Base-by-base conservation (phyloP, 805 yeast genomes). In the Yarrowia phangngaensis region DNA sequence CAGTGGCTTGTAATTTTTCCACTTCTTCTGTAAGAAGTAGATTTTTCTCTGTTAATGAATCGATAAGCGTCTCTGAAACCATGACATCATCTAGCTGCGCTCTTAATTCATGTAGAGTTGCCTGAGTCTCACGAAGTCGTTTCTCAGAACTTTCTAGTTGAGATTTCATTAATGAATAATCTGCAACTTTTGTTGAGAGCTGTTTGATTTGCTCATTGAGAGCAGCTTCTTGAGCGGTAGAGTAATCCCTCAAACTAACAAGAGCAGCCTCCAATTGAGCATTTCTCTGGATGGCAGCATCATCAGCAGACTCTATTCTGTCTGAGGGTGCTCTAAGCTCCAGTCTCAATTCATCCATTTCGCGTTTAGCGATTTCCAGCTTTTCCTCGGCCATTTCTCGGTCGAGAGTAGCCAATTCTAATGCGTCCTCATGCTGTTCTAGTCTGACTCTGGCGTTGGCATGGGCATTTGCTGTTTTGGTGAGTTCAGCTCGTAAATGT, bases 241-340 rank as follows among this genome's bases (percentile, higher is more conserved):
- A 35, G 8, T 58, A 36, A 16, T 60, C 64, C 31, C 68, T 60
- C 4, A 75, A 58, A 22, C 62, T 60, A 1, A 66, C 50, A 9
- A 78, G 56, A 0, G 80, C 74, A 8, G 61, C 52, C 51, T 75
- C 78, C 20, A 78, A 60, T 47, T 64, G 62, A 41, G 61, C 64
- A 51, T 71, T 74, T 20, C 70, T 58, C 49, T 54, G 35, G 4
- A 41, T 9, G 3, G 35, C 47, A 13, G 40, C 35, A n/a, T 38
- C 45, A 12, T 41, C 26, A 1, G 48, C 29, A 7, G 27, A 12
- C 13, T 41, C 35, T 2, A 41, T 14, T 29, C 20, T 8, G 4
- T 41, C 35, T 1, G 35, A 8, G 9, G 48, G 35, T 5, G 17
- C 26, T 20, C 58, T 64, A 14, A 54, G 49, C 38, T 63, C 66